Evolutionary conservation across 83 land plant species (phyloP), one percentile per base, ranked within the genome.

Genomic region (Picea mariana): DNA sequence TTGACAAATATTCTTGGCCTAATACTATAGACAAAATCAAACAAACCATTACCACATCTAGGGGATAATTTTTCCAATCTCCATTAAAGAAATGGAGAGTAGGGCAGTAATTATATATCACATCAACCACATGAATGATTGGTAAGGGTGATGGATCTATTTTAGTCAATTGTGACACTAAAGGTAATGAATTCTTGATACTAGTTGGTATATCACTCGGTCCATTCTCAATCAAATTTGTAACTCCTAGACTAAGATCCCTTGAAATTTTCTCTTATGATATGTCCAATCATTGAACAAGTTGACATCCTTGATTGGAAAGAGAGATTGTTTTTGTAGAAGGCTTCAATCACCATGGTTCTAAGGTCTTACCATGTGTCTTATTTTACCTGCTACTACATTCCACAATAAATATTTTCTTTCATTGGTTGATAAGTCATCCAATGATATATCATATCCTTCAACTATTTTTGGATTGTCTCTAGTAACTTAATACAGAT

Each of bases 41-140:
- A 9, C 85, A 75, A 12, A 85, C 88, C 79, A 78, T 81, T 12
- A 92, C 87, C 75, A 96, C 90, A 81, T 87, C 95, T 4, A 84
- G 16, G 0, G 96, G 85, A 85, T 92, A 91, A 76, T 86, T 82
- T 55, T 67, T 83, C 95, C 96, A 96, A 42, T 96, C 98, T 4
- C 98, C 98, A 85, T 96, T 96, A 77, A 89, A 96, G 13, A 91
- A 85, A 1, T 95, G 89, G 9, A 96, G 91, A 6, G 92, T 92
- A 61, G 94, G 94, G 76, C 96, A 93, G 87, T 93, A 96, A 65
- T 87, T 91, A 80, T 91, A 96, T 62, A 94, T 4, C 0, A 92
- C 80, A 78, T 96, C 95, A 47, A 92, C 84, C 38, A 96, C 64
- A 65, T 96, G 96, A 76, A 96, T 82, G 34, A 85, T 80, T 55